Evolutionary conservation across 2,329 filamentous ascomycete species (phyloP).

Genomic region (Xenosphaeropsis pyriputrescens): DNA sequence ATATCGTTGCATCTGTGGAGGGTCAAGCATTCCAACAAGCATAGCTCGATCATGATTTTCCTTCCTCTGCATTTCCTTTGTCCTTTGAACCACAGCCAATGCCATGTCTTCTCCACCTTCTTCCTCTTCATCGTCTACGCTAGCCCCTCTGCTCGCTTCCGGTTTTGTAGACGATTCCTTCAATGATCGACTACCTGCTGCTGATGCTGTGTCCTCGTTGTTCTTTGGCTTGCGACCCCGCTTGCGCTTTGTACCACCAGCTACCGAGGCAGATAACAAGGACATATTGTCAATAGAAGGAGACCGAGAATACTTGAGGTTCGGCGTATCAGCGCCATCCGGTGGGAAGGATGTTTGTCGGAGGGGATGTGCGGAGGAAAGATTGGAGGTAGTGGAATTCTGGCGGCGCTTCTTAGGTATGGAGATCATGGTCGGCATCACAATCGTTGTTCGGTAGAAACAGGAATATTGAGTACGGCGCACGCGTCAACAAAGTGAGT

Average conservation of each 20-base stretch:
- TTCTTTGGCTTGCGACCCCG: slow-evolving; percentile 45
- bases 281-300: slow-evolving; percentile 49
- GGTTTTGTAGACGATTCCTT: slow-evolving; percentile 27
- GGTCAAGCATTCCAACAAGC: slow-evolving; percentile 48
- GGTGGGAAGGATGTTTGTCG: slow-evolving; percentile 73
- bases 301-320: slow-evolving; percentile 36
- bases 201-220: slow-evolving; percentile 32
- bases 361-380: slow-evolving; percentile 45
- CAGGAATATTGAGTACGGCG: too few relatives aligned
- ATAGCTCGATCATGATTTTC: slow-evolving; percentile 41
- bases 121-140: slow-evolving; percentile 34
- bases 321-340: slow-evolving; percentile 25
- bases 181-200: slow-evolving; percentile 25
- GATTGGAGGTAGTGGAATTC: slow-evolving; percentile 31
- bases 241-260: slow-evolving; percentile 37
- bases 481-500: too few relatives aligned
- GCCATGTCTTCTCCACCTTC: slow-evolving; percentile 29
- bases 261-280: slow-evolving; percentile 45
- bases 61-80: slow-evolving; percentile 53
- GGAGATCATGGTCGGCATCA: too few relatives aligned
- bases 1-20: slow-evolving; percentile 54
- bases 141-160: slow-evolving; percentile 29
- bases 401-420: too few relatives aligned
- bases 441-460: too few relatives aligned
- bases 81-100: slow-evolving; percentile 43